These are phyloP conservation scores for Podospora comata DNA, from an alignment of 495 filamentous ascomycete genomes.

Conservation along the genomic window DNA sequence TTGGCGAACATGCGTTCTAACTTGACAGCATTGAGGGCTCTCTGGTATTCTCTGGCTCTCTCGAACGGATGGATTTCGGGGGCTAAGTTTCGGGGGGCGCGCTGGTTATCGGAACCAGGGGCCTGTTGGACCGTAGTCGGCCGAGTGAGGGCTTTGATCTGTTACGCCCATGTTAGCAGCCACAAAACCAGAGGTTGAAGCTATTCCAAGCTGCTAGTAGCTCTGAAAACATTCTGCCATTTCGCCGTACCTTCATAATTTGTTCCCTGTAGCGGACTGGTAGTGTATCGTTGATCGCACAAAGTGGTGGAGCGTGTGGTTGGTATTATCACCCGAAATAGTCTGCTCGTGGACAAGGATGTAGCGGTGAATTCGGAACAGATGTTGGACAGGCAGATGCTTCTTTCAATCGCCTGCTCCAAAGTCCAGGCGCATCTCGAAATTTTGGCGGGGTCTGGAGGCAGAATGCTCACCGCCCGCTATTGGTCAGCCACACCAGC, in stretches of 20 bases:
- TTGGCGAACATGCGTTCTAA: conserved; percentile 94
- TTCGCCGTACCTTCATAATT: conserved; percentile 29
- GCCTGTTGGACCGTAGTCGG: conserved; percentile 72
- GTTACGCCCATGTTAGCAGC: conserved; percentile 10
- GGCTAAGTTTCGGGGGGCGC: conserved; percentile 71
- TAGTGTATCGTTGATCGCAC: not conserved
- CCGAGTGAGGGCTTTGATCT: conserved; percentile 90
- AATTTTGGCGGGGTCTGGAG: conserved; percentile 38
- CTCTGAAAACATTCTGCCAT: not conserved
- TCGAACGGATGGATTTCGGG: conserved; percentile 94
- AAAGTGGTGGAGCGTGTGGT: not conserved
- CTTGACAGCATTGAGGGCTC: conserved; percentile 74
- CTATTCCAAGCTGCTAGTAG: not conserved
- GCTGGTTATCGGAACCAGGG: conserved; percentile 64
- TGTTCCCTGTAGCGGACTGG: not conserved
- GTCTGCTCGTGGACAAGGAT: not conserved
- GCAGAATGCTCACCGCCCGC: conserved; percentile 29
- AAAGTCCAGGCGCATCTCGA: conserved; percentile 10
- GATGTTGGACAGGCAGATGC: not conserved
- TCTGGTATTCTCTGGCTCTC: conserved; percentile 78
- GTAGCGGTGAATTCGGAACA: not conserved
- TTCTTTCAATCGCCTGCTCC: not conserved
- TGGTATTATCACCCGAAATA: not conserved
- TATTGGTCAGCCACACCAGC: conserved; percentile 20
- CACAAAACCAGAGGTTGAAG: not conserved